Conservation (phyloP, 1,284 basidiomycete species). For the Rhodotorula sp. region DNA sequence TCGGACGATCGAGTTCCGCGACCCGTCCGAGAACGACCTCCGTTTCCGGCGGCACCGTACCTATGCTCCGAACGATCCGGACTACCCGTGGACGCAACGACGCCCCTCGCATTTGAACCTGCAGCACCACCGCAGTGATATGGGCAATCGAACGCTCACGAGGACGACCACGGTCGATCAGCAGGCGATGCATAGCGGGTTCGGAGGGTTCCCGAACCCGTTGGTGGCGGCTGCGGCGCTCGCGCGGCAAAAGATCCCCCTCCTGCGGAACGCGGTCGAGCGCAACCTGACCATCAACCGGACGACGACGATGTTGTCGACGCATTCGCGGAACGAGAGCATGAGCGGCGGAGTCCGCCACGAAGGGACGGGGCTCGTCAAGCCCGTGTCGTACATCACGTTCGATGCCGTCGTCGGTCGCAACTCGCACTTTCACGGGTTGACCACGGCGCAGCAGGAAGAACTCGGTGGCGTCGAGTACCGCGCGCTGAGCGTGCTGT, state of each 20-base stretch:
- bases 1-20: slow-evolving; percentile 61
- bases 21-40: slow-evolving; percentile 37
- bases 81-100: slow-evolving; percentile 24
- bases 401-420: slow-evolving; percentile 81
- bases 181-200: slow-evolving; percentile 55
- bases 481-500: slow-evolving; percentile 52
- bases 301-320: slow-evolving; percentile 61
- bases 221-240: slow-evolving; percentile 58
- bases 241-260: slow-evolving; percentile 49
- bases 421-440: slow-evolving; percentile 79
- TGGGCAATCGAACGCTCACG: slow-evolving; percentile 27
- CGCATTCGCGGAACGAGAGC: slow-evolving; percentile 23
- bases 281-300: slow-evolving; percentile 70
- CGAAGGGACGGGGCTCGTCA: slow-evolving; percentile 37
- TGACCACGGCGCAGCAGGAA: slow-evolving; percentile 80
- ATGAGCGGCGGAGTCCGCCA: slow-evolving; percentile 32
- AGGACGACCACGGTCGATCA: slow-evolving; percentile 46
- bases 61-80: slow-evolving; percentile 15
- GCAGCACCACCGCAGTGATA: slow-evolving; percentile 6
- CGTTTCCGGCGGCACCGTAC: slow-evolving; percentile 33
- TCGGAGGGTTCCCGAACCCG: slow-evolving; percentile 89
- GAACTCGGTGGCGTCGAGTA: slow-evolving; percentile 95
- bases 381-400: slow-evolving; percentile 72
- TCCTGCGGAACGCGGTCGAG: slow-evolving; percentile 23
- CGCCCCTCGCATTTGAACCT: slow-evolving; percentile 35